phyloP scores from a whole-genome alignment of 1,139 yeast genomes.

The Suhomyces choctaworum region DNA sequence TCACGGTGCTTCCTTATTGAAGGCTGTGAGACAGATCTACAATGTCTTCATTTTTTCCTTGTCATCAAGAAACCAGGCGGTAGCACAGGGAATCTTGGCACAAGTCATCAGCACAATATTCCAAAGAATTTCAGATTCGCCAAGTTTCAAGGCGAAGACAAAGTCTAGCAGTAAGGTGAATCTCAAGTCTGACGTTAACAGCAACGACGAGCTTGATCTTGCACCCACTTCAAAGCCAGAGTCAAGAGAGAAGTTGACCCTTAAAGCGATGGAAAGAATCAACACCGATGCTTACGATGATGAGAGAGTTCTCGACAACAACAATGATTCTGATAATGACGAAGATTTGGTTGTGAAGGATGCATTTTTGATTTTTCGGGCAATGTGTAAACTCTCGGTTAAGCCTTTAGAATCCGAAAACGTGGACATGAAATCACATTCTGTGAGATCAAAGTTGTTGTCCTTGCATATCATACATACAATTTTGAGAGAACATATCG shows the following conservation, averaged over 20 bases:
- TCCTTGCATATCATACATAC: slow-evolving; percentile 88
- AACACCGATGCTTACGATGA: slow-evolving; percentile 54
- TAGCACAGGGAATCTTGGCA: slow-evolving; percentile 93
- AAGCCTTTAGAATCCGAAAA: slow-evolving; percentile 71
- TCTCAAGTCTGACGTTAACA: slow-evolving; percentile 22
- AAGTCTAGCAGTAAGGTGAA: slow-evolving; percentile 24
- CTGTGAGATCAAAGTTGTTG: slow-evolving; percentile 85
- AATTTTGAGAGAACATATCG: slow-evolving; percentile 80
- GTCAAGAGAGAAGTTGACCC: slow-evolving; percentile 46
- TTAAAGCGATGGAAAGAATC: slow-evolving; percentile 56
- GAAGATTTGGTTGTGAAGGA: slow-evolving; percentile 79
- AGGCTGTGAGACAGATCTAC: slow-evolving; percentile 90
- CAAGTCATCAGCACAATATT: slow-evolving; percentile 87
- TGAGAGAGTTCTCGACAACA: slow-evolving; percentile 51
- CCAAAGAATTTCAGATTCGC: slow-evolving; percentile 59
- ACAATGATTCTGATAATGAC: slow-evolving; percentile 46
- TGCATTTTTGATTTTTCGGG: slow-evolving; percentile 88
- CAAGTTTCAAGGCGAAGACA: slow-evolving; percentile 18
- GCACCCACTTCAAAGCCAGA: slow-evolving; percentile 8
- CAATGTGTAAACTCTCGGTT: slow-evolving; percentile 90
- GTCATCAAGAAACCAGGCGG: slow-evolving; percentile 81
- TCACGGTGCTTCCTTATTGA: slow-evolving; percentile 85
- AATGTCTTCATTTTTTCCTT: slow-evolving; percentile 86
- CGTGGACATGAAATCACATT: slow-evolving; percentile 85
- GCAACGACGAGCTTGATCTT: slow-evolving; percentile 18